Base-by-base conservation (phyloP, 1,139 yeast species). In the Yamadazyma sp. region DNA sequence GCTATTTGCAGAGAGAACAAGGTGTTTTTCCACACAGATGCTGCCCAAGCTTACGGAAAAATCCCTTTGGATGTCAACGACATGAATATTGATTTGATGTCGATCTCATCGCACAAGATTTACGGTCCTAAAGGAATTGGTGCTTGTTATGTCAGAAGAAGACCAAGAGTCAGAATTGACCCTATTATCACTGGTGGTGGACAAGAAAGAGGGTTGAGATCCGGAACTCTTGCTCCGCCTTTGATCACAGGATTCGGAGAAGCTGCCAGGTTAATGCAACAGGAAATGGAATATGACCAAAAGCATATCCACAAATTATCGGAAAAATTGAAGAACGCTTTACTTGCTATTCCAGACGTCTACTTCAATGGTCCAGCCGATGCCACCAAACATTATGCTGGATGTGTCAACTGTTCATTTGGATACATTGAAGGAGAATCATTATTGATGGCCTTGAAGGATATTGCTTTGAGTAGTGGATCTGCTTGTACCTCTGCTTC, bases 401-500 rank as follows among this genome's bases (percentile, higher is more conserved):
- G 99, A 33, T 92, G 99, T 72, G 95, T 92, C 41, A 92, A 92
- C 61, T 81, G 92, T 47, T 90, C 97, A 7, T 92, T 92, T 67
- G 97, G 97, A 7, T 92, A 90, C 59, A 86, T 92, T 52, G 99
- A 92, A 70, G 99, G 99, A 52, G 99, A 92, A 67, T 90, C 97
- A 0, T 73, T 92, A 52, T 73, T 92, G 54, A 92, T 92, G 99
- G 98, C 98, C 1, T 78, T 92, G 57, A 90, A 92, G 59, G 98
- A 92, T 61, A 88, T 92, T 57, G 98, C 98, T 0, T 76, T 92
- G 50, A 85, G 95, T 45, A 87, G 96, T 3, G 98, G 98, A 25
- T 88, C 97, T n/a, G 98, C 98, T 3, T 92, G 99, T 73, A 92
- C 99, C 6, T 90, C 97, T 25, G 97, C 98, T 0, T 90, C 97